Base-by-base conservation (phyloP, 2,329 filamentous ascomycete genomes). In the Dactylonectria estremocensis region DNA sequence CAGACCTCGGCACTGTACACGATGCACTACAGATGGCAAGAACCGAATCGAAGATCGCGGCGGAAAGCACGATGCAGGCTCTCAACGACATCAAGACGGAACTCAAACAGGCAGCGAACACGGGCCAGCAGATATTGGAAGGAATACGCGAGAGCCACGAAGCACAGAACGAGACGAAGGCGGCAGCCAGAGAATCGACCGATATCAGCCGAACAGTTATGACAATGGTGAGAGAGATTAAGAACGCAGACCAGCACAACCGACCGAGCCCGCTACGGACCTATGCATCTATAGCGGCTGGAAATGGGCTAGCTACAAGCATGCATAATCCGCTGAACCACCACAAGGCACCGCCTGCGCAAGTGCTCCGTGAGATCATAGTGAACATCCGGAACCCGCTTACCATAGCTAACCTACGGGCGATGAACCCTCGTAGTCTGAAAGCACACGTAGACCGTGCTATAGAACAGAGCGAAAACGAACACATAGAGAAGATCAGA, bases 391-490 rank as follows among this genome's bases (percentile, higher is more conserved):
- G 58, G 33, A 37, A 53, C 58, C 46, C 58, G 20, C 11, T 61
- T n/a, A 61, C 58, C 24, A 61, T 52, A 37, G 53, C 43, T n/a
- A 50, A 40, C 43, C 11, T 57, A 13, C 14, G 53, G 31, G 52
- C 52, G 24, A 52, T 64, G 43, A 57, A 43, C 24, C 61, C 54
- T 10, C 54, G 54, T 45, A 54, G 40, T 20, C 61, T 64, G 16
- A 59, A 64, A 45, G 52, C 52, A 40, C 53, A 64, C 14, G 35
- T 64, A 55, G 55, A 64, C 54, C 53, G 35, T 18, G 62, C 56
- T 13, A 61, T 60, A 35, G 49, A 66, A 20, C 62, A 65, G 35
- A 59, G 62, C 56, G 48, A 49, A 22, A 65, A 65, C 37, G 40
- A 65, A 16, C 49, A 65, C 22, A 55, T 61, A 54, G 24, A 59